Evolutionary conservation across 2,329 filamentous ascomycete genomes (phyloP).

Genomic region (Domatiomyces globalis): DNA sequence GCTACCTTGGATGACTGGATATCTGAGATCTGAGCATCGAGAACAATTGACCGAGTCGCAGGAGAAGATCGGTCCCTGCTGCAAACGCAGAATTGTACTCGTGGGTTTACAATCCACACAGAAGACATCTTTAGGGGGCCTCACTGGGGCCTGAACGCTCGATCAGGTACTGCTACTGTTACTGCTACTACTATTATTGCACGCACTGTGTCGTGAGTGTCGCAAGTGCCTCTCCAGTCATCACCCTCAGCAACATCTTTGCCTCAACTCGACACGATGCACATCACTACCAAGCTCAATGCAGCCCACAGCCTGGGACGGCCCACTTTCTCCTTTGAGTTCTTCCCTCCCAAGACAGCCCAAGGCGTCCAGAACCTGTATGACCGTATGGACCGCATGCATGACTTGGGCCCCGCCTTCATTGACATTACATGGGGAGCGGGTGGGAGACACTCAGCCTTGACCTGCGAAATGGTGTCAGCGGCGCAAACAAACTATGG

Average conservation of each 20-base stretch:
- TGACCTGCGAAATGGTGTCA: conserved; percentile 95
- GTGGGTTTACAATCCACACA: not conserved
- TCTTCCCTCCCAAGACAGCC: conserved; percentile 89
- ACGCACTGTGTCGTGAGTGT: not conserved
- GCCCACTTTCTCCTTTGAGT: conserved; percentile 96
- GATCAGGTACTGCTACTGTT: not conserved
- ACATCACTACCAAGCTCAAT: conserved; percentile 82
- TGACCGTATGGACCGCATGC: conserved; percentile 99
- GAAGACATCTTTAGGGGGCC: conserved; percentile 2
- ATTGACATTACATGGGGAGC: conserved; percentile 98
- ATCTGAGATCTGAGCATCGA: not conserved
- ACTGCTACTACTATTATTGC: not conserved
- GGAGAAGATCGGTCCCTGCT: not conserved
- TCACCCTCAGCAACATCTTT: not conserved
- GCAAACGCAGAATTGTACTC: not conserved
- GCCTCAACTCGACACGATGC: conserved; percentile 48
- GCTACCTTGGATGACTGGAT: conserved; percentile 29
- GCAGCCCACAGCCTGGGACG: conserved; percentile 65
- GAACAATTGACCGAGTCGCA: not conserved
- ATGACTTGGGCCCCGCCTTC: conserved; percentile 82
- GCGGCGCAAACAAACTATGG: conserved; percentile 92
- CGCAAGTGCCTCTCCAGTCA: not conserved
- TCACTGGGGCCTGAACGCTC: not conserved
- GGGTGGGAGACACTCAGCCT: conserved; percentile 73
- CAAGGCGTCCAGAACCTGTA: conserved; percentile 95